These are phyloP conservation scores for Irpex rosettiformis DNA, from an alignment of 1,284 basidiomycete species.

Conservation along the genomic window DNA sequence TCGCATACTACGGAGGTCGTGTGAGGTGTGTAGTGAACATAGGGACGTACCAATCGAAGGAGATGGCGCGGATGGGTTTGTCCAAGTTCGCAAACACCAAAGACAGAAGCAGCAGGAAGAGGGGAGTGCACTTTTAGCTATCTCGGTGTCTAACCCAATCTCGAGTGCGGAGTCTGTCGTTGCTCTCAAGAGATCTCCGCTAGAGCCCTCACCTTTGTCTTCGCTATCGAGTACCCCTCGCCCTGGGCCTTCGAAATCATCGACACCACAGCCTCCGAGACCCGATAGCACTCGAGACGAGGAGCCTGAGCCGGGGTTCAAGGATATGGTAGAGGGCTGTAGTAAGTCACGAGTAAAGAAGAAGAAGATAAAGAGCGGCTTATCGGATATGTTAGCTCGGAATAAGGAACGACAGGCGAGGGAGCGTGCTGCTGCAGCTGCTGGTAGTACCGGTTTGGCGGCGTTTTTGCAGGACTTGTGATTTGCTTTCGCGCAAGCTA, in stretches of 20 bases:
- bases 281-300: no score
- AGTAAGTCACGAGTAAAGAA: conserved; percentile 27
- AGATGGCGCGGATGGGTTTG: conserved; percentile 15
- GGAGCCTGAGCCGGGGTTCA: not conserved
- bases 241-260: not conserved
- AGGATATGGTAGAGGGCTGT: conserved; percentile 5
- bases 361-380: conserved; percentile 43
- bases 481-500: not conserved
- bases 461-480: conserved; percentile 38
- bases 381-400: conserved; percentile 60
- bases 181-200: not conserved
- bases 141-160: not conserved
- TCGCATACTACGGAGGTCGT: conserved; percentile 23
- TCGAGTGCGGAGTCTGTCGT: not conserved
- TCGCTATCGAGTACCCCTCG: not conserved
- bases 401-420: conserved; percentile 49
- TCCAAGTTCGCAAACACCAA: conserved; percentile 16
- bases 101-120: not conserved
- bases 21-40: conserved; percentile 21
- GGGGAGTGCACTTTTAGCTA: no score
- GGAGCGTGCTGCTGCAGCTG: conserved; percentile 31
- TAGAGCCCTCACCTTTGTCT: not conserved
- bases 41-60: conserved; percentile 20
- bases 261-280: not conserved
- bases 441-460: conserved; percentile 35